A percentile compares a stretch with the other conserved stretches of the same genome.
These are phyloP conservation scores for Boletus sp. DNA, from an alignment of 1,284 basidiomycete species.

Conservation along the genomic window DNA sequence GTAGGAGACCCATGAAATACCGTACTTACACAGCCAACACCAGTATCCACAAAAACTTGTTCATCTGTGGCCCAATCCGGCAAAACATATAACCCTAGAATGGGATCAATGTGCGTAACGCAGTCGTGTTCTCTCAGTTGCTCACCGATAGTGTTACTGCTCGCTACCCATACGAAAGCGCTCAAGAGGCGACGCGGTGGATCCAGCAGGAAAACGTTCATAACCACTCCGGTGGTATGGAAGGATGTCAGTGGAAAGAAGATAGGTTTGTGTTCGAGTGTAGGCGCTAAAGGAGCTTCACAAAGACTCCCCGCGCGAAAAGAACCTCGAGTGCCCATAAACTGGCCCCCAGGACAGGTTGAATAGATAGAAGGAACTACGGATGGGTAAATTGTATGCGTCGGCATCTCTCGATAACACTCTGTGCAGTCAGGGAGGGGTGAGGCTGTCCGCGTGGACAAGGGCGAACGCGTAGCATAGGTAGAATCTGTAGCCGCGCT, in stretches of 20 bases:
- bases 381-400: slow-evolving; percentile 5
- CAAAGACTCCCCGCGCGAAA: slow-evolving; percentile 12
- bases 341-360: slow-evolving; percentile 5
- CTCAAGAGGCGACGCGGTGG: slow-evolving; percentile 58
- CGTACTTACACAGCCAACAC: slow-evolving; percentile 63
- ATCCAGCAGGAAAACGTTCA: slow-evolving; percentile 75
- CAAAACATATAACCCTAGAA: slow-evolving; percentile 58
- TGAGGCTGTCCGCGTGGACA: slow-evolving; percentile 23
- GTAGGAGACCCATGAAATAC: slow-evolving; percentile 2
- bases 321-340: slow-evolving; percentile 1
- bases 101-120: slow-evolving; percentile 38
- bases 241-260: slow-evolving; percentile 62
- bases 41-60: slow-evolving; percentile 70
- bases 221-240: slow-evolving; percentile 63
- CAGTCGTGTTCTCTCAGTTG: background rate
- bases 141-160: slow-evolving; percentile 35
- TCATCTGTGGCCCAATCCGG: slow-evolving; percentile 62
- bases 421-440: slow-evolving; percentile 27
- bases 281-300: slow-evolving; percentile 33
- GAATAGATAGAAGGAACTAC: slow-evolving; percentile 4
- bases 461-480: slow-evolving; percentile 20
- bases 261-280: slow-evolving; percentile 26
- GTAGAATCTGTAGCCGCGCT: slow-evolving; percentile 9
- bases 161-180: slow-evolving; percentile 63
- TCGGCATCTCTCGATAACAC: slow-evolving; percentile 12